These are phyloP conservation scores for Pilaira anomala DNA, from an alignment of 192 early-diverging fungal species.

Conservation along the genomic window DNA sequence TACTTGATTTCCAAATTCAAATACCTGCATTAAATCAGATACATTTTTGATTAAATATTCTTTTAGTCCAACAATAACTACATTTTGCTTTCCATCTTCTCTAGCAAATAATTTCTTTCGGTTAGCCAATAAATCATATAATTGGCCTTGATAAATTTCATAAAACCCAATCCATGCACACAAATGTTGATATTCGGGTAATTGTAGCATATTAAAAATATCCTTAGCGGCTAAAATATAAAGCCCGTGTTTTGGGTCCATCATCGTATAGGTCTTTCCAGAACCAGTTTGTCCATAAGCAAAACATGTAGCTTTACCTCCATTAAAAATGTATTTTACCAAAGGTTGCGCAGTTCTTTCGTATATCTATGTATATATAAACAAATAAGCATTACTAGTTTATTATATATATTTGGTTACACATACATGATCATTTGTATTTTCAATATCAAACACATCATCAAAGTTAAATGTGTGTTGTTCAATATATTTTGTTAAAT, in stretches of 20 bases:
- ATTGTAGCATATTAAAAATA: constrained; percentile 75
- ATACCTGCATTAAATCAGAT: constrained; percentile 86
- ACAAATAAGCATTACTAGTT: background rate
- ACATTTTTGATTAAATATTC: constrained; percentile 87
- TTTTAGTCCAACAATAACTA: constrained; percentile 83
- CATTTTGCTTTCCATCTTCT: constrained; percentile 95
- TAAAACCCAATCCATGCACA: constrained; percentile 89
- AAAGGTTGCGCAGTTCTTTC: constrained; percentile 88
- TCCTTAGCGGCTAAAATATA: constrained; percentile 92
- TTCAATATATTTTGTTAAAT: constrained; percentile 94
- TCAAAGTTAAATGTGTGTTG: constrained; percentile 94
- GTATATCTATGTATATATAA: constrained; percentile 60
- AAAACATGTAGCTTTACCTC: constrained; percentile 98
- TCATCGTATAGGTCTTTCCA: constrained; percentile 97
- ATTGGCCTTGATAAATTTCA: constrained; percentile 96
- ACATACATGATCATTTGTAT: constrained; percentile 78
- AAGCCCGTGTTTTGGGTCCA: constrained; percentile 83
- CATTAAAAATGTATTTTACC: constrained; percentile 91
- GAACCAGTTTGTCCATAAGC: constrained; percentile 87
- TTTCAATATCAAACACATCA: constrained; percentile 87
- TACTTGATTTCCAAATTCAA: constrained; percentile 85
- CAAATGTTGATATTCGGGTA: constrained; percentile 72
- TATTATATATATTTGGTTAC: background rate
- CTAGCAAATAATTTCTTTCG: constrained; percentile 91
- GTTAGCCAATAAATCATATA: constrained; percentile 90